phyloP scores from a whole-genome alignment of 2,329 filamentous ascomycete species.

The Plectosphaerella plurivora region DNA sequence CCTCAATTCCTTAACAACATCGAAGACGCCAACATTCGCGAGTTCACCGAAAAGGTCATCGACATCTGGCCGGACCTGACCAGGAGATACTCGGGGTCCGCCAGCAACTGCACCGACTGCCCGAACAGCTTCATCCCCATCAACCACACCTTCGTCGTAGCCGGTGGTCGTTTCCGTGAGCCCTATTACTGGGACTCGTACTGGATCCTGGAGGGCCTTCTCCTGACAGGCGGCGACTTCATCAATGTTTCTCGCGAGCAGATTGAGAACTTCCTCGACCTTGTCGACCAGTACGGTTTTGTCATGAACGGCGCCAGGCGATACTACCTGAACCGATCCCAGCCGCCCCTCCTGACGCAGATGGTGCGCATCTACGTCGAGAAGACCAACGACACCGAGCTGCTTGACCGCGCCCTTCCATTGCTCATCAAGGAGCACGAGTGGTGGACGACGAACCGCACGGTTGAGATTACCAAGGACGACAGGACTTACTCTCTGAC shows the following conservation, averaged over 20 bases:
- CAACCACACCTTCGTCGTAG: conserved; percentile 65
- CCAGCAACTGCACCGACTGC: conserved; percentile 51
- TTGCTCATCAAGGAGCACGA: conserved; percentile 59
- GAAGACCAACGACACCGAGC: conserved; percentile 58
- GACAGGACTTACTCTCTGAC: conserved; percentile 50
- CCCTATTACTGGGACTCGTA: conserved; percentile 70
- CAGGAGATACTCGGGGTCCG: conserved; percentile 48
- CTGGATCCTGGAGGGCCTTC: conserved; percentile 58
- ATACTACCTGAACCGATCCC: conserved; percentile 66
- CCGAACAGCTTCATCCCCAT: conserved; percentile 62
- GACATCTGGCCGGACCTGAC: conserved; percentile 67
- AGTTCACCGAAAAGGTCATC: conserved; percentile 61
- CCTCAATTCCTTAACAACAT: conserved; percentile 54
- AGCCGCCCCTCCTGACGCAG: conserved; percentile 60
- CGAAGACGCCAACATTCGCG: conserved; percentile 51
- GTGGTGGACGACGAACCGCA: conserved; percentile 59
- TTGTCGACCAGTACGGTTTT: conserved; percentile 61
- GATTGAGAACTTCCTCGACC: conserved; percentile 66
- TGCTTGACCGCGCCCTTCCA: conserved; percentile 57
- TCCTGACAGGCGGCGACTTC: conserved; percentile 61
- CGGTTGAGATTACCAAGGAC: conserved; percentile 43
- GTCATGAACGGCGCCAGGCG: conserved; percentile 64
- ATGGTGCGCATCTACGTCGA: conserved; percentile 64
- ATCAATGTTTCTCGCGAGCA: conserved; percentile 60
- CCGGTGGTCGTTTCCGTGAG: conserved; percentile 66